phyloP scores from a whole-genome alignment of 2,329 filamentous ascomycete genomes.

The Elsinoe ampelina region DNA sequence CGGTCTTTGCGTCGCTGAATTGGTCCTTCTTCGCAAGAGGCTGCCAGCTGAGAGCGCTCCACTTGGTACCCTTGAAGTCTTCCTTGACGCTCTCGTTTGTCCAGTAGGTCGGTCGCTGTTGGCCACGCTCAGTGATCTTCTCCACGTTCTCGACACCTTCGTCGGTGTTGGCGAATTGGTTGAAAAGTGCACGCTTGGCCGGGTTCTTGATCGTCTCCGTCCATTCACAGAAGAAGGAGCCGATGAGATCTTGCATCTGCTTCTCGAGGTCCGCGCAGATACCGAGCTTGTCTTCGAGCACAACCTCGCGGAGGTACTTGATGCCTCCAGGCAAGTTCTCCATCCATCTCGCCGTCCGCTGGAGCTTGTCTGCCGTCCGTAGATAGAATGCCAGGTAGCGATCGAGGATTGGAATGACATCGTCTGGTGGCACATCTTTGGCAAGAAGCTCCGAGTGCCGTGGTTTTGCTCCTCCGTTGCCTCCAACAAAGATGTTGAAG shows the following conservation, averaged over 20 bases:
- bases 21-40: conserved; percentile 62
- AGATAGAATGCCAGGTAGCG: conserved; percentile 92
- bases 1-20: conserved; percentile 61
- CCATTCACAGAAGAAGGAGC: conserved; percentile 85
- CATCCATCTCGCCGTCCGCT: conserved; percentile 81
- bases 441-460: conserved; percentile 73
- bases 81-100: conserved; percentile 55
- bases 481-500: conserved; percentile 85
- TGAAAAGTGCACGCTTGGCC: conserved; percentile 58
- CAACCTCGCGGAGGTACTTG: conserved; percentile 69
- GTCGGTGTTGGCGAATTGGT: conserved; percentile 73
- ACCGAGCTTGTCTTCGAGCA: conserved; percentile 76
- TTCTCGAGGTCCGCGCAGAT: conserved; percentile 75
- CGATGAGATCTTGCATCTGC: conserved; percentile 80
- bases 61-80: conserved; percentile 61
- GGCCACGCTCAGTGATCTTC: conserved; percentile 59
- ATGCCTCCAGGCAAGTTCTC: conserved; percentile 77
- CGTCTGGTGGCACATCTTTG: conserved; percentile 73
- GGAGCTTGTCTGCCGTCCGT: conserved; percentile 79
- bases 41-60: conserved; percentile 68
- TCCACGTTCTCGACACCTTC: conserved; percentile 60
- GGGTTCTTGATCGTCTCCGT: conserved; percentile 68
- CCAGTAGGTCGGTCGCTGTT: conserved; percentile 70
- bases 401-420: conserved; percentile 75
- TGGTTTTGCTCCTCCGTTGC: conserved; percentile 81